Base-by-base conservation (phyloP, 352 stramenopile species). In the Pythium chondricola region DNA sequence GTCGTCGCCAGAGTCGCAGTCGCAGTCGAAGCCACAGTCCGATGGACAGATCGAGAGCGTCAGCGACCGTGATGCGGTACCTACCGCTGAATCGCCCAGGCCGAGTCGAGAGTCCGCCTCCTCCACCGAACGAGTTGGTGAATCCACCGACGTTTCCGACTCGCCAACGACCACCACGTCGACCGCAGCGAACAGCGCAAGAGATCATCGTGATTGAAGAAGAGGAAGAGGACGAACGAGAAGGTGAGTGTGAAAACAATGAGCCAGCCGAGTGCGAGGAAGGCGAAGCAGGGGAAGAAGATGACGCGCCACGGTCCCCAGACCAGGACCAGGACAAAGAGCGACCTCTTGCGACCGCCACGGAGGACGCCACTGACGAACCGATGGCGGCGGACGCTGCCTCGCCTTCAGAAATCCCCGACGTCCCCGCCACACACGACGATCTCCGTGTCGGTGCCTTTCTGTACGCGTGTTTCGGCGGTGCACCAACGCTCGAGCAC, bases 171-270 rank as follows among this genome's bases (percentile, higher is more conserved):
- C 29, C 7, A n/a, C n/a, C 40, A 2, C 26, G 14, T 11, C 41
- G 25, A 1, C 44, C 44, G 26, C 57, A 22, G 2, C 24, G 22
- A 16, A 39, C 44, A 14, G 27, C 43, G 5, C 52, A 56, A 16
- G 71, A 87, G 37, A 62, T 87, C 37, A 87, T 87, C 40, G 63
- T 87, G 24, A 87, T 87, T 63, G 74, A 87, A 64, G 71, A 83
- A 8, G 67, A 81, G 14, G 71, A 81, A 6, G 67, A 73, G 17
- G 54, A 71, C 4, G 54, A 38, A 0, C 47, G 56, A 6, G 33
- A 55, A 11, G 18, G 16, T 21, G 37, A 50, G 24, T 29, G 22
- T 22, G 21, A 39, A 17, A 44, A 38, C 9, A 22, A 22, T 4
- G n/a, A 29, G n/a, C 7, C 9, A 6, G 4, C 0, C 9, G 30